Evolutionary conservation across 192 early-diverging fungal species (phyloP).

Genomic region (Podila epicladia): DNA sequence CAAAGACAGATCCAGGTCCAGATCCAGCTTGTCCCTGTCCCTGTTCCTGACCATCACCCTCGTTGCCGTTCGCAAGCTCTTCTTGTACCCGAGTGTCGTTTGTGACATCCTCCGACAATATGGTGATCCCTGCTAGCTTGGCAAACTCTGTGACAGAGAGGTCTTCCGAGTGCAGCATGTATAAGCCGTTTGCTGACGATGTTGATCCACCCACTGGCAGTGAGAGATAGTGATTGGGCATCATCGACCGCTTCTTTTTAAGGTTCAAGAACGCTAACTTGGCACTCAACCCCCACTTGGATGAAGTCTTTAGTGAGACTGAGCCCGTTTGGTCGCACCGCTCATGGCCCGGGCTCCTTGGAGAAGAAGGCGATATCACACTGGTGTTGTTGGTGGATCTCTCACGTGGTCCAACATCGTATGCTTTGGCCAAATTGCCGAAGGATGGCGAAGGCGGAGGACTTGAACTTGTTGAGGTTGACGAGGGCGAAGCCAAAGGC

Average conservation of each 20-base stretch:
- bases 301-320: neutral
- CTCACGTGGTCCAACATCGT: no score
- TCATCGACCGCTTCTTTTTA: slow-evolving; percentile 14
- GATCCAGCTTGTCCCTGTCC: neutral
- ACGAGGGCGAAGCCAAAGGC: neutral
- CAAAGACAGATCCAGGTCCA: neutral
- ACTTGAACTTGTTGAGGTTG: neutral
- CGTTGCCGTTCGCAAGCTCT: no score
- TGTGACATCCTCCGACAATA: slow-evolving; percentile 22
- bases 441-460: no score
- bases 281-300: neutral
- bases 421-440: no score
- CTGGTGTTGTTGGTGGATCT: neutral
- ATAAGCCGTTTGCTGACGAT: slow-evolving; percentile 10
- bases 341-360: neutral
- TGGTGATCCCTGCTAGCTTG: slow-evolving; percentile 42
- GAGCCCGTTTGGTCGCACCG: neutral
- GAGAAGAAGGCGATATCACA: neutral
- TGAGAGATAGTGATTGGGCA: slow-evolving; percentile 30
- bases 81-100: neutral
- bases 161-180: slow-evolving; percentile 38
- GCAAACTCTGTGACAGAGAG: slow-evolving; percentile 44
- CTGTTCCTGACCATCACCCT: neutral
- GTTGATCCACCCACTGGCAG: slow-evolving; percentile 25
- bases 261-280: slow-evolving; percentile 15